Base-by-base conservation (phyloP, 2,329 filamentous ascomycete genomes). In the Fusarium hainanense region DNA sequence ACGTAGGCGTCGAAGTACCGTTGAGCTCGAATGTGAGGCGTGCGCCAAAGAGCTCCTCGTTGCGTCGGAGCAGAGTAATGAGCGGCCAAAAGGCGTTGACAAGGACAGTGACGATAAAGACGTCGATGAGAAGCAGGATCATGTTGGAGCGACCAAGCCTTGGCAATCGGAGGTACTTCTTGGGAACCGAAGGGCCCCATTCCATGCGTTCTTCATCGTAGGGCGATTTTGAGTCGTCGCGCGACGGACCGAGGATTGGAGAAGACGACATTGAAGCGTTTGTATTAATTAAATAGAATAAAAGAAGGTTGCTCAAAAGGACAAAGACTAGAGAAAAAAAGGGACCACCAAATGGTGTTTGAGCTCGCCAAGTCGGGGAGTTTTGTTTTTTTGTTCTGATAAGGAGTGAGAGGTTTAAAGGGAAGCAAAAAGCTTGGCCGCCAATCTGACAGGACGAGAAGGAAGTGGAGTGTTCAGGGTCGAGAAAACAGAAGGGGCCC, bases 61-160 rank as follows among this genome's bases (percentile, higher is more conserved):
- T 79, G 20, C 76, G 67, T 72, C 92, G 83, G 46, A 94, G 84
- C 13, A 94, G 85, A 11, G 88, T 87, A 62, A 94, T 85, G 37
- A 94, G 85, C 11, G 90, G 93, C 81, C 89, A 92, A 75, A 93
- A 89, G 67, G 84, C 86, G 80, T 89, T 86, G 32, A 93, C 80
- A 40, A 93, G 84, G 76, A 90, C 86, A 52, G 84, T 83, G 71
- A 93, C 79, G 68, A 93, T 83, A 63, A 89, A 69, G 52, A 91
- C 76, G 76, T 91, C 92, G 78, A 89, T 83, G 63, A 93, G 74
- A 18, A 78, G 50, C 56, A 92, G 80, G 80, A 90, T 91, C 75
- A 91, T 83, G 61, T 89, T 60, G 50, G 63, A 66, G 54, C 68
- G 71, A 34, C 71, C 63, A 18, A 73, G 58, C 18, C 71, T 65